These are phyloP conservation scores for Mortierella sp. DNA, from an alignment of 371 early-diverging fungal species.

Conservation along the genomic window DNA sequence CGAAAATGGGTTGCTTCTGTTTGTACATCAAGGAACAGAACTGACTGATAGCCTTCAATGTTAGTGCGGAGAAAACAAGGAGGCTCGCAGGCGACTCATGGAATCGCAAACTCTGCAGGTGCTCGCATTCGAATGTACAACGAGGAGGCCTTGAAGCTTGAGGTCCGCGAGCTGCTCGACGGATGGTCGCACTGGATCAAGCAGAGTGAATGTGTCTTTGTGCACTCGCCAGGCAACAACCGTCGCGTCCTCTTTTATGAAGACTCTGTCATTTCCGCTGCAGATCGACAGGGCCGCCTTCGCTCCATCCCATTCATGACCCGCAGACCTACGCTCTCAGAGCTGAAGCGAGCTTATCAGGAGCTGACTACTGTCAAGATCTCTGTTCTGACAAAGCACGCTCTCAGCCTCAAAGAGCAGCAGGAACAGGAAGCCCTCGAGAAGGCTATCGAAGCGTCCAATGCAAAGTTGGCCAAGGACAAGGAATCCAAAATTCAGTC, in stretches of 20 bases:
- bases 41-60: no score
- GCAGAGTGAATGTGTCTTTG: conserved; percentile 70
- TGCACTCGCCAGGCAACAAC: conserved; percentile 77
- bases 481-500: conserved; percentile 26
- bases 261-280: conserved; percentile 63
- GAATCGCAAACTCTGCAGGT: conserved; percentile 92
- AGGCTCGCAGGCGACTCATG: conserved; percentile 88
- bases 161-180: conserved; percentile 75
- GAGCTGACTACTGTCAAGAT: conserved; percentile 67
- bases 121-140: conserved; percentile 91
- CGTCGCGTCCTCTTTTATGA: conserved; percentile 74
- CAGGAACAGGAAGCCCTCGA: conserved; percentile 51
- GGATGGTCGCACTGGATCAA: conserved; percentile 74
- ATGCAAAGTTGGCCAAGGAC: conserved; percentile 11
- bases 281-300: conserved; percentile 64
- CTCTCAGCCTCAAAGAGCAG: conserved; percentile 24
- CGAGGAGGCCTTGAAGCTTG: conserved; percentile 81
- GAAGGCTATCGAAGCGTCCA: conserved; percentile 18
- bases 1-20: no score
- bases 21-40: no score
- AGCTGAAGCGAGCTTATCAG: conserved; percentile 63
- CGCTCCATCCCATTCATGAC: conserved; percentile 83
- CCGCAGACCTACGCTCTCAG: conserved; percentile 77
- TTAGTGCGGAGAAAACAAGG: conserved; percentile 93
- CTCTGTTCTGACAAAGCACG: conserved; percentile 57